These are phyloP conservation scores for Colletotrichum graminicola DNA, from an alignment of 2,329 filamentous ascomycete genomes.

Conservation along the genomic window DNA sequence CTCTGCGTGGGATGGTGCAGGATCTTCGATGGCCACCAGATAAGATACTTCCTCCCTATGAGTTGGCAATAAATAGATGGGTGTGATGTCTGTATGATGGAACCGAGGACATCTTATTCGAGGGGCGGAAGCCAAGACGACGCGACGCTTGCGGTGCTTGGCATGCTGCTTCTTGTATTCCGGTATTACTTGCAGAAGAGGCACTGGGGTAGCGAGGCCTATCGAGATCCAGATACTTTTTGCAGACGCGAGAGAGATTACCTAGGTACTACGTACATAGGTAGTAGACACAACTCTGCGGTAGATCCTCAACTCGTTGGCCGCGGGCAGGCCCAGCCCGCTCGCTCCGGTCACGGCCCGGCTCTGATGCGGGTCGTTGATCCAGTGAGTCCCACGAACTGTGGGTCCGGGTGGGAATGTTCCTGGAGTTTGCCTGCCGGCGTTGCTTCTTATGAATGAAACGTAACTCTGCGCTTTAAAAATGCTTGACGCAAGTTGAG, in stretches of 20 bases:
- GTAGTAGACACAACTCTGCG: background rate
- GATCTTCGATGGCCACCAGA: too few relatives aligned
- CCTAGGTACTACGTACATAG: too few relatives aligned
- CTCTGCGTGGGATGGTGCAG: background rate
- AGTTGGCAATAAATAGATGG: background rate
- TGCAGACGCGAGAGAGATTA: background rate
- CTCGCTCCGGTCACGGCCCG: conserved; percentile 35
- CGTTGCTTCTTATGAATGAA: conserved; percentile 5
- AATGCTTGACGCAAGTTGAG: conserved; percentile 22
- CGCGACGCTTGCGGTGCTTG: conserved; percentile 3
- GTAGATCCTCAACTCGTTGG: background rate
- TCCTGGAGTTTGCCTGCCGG: conserved; percentile 3
- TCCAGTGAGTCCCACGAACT: background rate
- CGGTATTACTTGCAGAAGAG: background rate
- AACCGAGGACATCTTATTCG: background rate
- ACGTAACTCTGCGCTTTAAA: conserved; percentile 18
- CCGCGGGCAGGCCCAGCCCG: conserved; percentile 7
- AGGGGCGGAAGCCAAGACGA: background rate
- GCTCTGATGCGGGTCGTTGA: conserved; percentile 1
- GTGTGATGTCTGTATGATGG: background rate
- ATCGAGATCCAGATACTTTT: background rate
- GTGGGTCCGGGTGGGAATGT: background rate
- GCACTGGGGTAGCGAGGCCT: too few relatives aligned
- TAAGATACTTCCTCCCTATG: background rate
- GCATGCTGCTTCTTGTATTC: background rate